Evolutionary conservation across 352 stramenopile species (phyloP), one percentile per base, ranked within the genome.

Genomic region (Globisporangium echinulatum): DNA sequence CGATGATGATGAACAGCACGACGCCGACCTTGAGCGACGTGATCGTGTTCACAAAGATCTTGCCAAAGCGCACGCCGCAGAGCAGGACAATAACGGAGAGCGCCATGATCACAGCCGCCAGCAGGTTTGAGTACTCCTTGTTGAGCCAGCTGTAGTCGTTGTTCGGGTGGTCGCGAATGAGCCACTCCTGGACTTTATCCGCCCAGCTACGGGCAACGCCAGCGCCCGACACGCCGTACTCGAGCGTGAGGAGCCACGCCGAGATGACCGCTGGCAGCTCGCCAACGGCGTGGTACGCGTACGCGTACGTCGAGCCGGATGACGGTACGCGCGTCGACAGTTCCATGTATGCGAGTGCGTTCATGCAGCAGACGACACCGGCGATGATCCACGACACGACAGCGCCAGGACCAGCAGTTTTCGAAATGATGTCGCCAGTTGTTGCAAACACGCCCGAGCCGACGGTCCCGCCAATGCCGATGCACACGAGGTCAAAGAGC

Each of bases 181-280:
- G 71, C 82, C 82, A 92, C 0, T 78, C 64, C 55, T 94, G 64
- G 6, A 97, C 75, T 68, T 98, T 98, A 54, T 78, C 72, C 3
- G 89, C 93, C 94, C 94, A 98, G 59, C 76, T 96, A 49, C 92
- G 85, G 0, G 95, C 92, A 0, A 98, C 88, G 38, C 94, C 95
- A 2, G 90, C 79, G 14, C 85, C 90, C 0, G 86, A 94, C 8
- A 97, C 61, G 43, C 88, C 79, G 74, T 98, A 98, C 75, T 98
- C 93, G 11, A 98, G 74, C n/a, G 89, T 97, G 39, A 98, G 49
- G 33, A 92, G 66, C 64, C 82, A 92, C 15, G 80, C 91, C 1
- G 86, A 88, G 33, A 98, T 69, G 37, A 97, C 90, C 9, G 94
- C 94, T 0, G 90, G 86, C 3, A 98, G 72, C 63, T 98, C 94